These are phyloP conservation scores for Fusarium foetens DNA, from an alignment of 2,329 filamentous ascomycete species.

Conservation along the genomic window DNA sequence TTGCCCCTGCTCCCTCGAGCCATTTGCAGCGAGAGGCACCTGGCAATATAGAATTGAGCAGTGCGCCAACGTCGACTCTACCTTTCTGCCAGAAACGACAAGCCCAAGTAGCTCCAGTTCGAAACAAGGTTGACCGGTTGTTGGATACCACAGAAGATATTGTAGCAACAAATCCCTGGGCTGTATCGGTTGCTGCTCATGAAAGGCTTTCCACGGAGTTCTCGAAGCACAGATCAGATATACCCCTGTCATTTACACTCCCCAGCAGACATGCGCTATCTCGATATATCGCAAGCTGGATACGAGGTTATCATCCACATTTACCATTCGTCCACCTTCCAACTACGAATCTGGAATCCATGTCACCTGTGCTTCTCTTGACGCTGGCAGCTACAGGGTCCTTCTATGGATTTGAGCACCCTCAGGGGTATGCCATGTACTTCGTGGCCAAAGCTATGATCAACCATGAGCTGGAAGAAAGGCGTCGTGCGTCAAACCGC, in stretches of 20 bases:
- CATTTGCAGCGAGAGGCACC: neutral
- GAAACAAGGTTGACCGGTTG: neutral
- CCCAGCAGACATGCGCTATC: conserved; percentile 22
- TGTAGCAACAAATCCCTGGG: neutral
- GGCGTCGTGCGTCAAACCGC: neutral
- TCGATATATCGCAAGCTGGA: conserved; percentile 23
- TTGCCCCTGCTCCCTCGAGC: neutral
- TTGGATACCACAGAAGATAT: neutral
- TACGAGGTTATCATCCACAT: conserved; percentile 20
- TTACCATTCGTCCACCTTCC: conserved; percentile 21
- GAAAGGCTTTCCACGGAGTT: neutral
- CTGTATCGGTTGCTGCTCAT: neutral
- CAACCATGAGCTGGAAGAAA: neutral
- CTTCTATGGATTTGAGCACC: neutral
- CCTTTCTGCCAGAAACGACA: neutral
- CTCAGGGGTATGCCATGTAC: neutral
- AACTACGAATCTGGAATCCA: conserved; percentile 6
- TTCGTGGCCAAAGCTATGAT: neutral
- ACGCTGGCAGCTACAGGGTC: neutral
- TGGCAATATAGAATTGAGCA: neutral
- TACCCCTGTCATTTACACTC: neutral
- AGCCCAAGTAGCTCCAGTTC: neutral
- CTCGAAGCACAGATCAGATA: neutral
- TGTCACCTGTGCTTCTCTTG: neutral
- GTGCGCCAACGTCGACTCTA: neutral